These are phyloP conservation scores for Agarophyton chilense DNA, from an alignment of 23 red algal genomes.

Conservation along the genomic window DNA sequence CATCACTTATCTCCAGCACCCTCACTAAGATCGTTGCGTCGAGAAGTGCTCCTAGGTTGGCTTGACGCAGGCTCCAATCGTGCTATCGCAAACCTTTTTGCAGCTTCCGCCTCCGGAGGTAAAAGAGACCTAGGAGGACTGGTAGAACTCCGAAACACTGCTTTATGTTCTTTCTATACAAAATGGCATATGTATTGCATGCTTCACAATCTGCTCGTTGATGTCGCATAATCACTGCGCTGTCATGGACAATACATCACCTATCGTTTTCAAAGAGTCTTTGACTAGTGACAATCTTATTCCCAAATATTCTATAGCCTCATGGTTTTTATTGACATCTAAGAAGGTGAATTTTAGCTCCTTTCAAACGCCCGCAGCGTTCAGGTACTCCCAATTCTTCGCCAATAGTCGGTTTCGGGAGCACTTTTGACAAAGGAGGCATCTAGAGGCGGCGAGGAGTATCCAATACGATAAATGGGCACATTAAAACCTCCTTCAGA, in stretches of 20 bases:
- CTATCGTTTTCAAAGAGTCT: neutral
- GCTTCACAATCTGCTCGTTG: neutral
- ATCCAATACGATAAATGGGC: neutral
- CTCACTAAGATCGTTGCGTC: neutral
- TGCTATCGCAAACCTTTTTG: neutral
- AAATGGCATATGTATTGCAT: neutral
- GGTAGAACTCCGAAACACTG: neutral
- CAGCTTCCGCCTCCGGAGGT: neutral
- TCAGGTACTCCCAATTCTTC: slow-evolving; percentile 25
- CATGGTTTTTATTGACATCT: no score
- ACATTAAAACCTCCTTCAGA: neutral
- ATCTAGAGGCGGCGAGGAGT: neutral
- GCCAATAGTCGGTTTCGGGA: neutral
- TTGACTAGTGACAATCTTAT: no score
- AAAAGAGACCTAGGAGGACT: neutral
- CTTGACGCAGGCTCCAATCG: no score
- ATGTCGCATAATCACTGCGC: neutral
- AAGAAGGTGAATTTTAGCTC: no score
- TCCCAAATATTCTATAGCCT: no score
- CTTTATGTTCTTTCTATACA: neutral
- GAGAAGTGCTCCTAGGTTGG: neutral
- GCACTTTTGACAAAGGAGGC: neutral
- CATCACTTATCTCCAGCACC: neutral
- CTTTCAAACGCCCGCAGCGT: no score
- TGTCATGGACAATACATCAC: neutral